A percentile compares a stretch with the other conserved stretches of the same genome.
Conservation (phyloP, 306 rosid species). For the Dalbergia cochinchinensis region DNA sequence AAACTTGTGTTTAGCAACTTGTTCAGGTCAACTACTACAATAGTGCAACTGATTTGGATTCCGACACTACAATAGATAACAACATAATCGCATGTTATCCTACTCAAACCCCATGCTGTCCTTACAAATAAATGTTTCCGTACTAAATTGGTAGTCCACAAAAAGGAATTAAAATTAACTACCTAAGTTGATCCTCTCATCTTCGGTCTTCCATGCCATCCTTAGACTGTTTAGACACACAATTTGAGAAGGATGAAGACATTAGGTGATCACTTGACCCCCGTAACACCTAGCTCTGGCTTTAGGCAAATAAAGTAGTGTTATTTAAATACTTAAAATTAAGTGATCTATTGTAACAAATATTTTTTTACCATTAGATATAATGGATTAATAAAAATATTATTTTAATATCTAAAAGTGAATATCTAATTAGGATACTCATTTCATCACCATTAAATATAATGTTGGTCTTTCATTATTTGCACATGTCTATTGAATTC, state of each 20-base stretch:
- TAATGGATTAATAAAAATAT: too few species aligned
- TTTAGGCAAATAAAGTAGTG: not conserved
- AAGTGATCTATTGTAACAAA: too few species aligned
- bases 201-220: not conserved
- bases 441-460: too few species aligned
- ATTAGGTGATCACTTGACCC: slow-evolving; percentile 1
- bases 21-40: not conserved
- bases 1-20: not conserved
- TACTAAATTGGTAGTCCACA: not conserved
- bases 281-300: not conserved
- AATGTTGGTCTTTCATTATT: too few species aligned
- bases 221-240: not conserved
- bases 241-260: not conserved
- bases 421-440: too few species aligned
- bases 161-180: not conserved
- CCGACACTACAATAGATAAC: not conserved
- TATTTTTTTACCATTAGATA: too few species aligned
- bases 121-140: slow-evolving; percentile 21
- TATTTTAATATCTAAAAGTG: too few species aligned
- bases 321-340: too few species aligned
- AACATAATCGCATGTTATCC: not conserved
- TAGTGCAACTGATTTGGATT: not conserved
- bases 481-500: too few species aligned
- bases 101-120: not conserved
- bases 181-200: not conserved